phyloP scores from a whole-genome alignment of 1,284 basidiomycete species.

The Singerocomus rubriflavus region DNA sequence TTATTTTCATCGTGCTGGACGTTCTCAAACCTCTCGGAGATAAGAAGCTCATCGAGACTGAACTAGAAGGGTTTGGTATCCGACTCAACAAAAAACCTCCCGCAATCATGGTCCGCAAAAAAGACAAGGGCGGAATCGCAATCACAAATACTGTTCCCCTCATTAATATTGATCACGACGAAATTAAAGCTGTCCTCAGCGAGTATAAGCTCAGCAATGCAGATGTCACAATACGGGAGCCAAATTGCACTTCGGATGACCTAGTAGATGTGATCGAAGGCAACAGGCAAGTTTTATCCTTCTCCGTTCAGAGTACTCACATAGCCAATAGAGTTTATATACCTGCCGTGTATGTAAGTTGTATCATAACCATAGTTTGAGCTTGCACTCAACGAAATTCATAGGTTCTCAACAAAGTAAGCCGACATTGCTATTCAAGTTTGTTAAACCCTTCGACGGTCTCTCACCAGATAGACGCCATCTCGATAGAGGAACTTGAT shows the following conservation, averaged over 20 bases:
- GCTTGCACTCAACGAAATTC: conserved; percentile 1
- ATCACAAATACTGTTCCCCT: conserved; percentile 96
- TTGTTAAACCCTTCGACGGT: conserved; percentile 10
- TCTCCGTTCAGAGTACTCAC: conserved; percentile 7
- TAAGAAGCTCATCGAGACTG: conserved; percentile 87
- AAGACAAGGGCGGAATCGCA: conserved; percentile 92
- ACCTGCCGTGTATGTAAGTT: conserved; percentile 80
- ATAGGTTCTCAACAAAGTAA: conserved; percentile 76
- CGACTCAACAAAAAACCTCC: conserved; percentile 95
- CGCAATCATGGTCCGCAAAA: conserved; percentile 83
- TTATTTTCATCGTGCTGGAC: conserved; percentile 98
- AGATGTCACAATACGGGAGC: conserved; percentile 93
- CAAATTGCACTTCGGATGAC: conserved; percentile 93
- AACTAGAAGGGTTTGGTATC: conserved; percentile 97
- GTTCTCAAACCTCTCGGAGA: conserved; percentile 96
- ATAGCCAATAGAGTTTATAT: conserved; percentile 77
- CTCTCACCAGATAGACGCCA: conserved; percentile 84
- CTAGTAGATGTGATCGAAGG: conserved; percentile 97
- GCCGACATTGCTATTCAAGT: neutral
- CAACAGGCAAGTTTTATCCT: conserved; percentile 59
- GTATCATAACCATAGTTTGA: conserved; percentile 2
- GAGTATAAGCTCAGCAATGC: conserved; percentile 91
- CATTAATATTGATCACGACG: conserved; percentile 94
- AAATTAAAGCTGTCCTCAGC: conserved; percentile 93
- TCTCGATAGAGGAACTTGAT: conserved; percentile 98